A percentile compares a stretch with the other conserved stretches of the same genome.
Conservation (phyloP, 495 filamentous ascomycete species). For the Tirmania nivea region DNA sequence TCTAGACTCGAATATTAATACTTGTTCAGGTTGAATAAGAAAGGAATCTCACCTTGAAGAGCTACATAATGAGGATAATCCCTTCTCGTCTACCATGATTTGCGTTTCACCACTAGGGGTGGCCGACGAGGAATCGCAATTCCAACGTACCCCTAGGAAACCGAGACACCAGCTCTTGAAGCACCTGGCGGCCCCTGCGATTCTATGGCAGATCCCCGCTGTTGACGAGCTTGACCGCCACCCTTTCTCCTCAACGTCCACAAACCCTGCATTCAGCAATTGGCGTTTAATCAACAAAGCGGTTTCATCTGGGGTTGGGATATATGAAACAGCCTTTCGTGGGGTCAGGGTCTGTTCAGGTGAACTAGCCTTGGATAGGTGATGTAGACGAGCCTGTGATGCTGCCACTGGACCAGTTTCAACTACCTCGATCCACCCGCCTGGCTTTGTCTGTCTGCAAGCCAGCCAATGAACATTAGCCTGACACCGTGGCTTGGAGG, state of each 20-base stretch:
- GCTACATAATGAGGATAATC: not conserved
- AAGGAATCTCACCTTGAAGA: not conserved
- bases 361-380: not conserved
- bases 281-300: slow-evolving; percentile 18
- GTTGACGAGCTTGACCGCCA: slow-evolving; percentile 6
- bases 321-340: not conserved
- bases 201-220: slow-evolving; percentile 13
- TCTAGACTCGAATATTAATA: not conserved
- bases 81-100: not conserved
- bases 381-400: not conserved
- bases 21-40: not conserved
- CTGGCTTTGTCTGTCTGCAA: slow-evolving; percentile 16
- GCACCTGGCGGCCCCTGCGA: slow-evolving; percentile 14
- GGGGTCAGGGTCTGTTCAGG: not conserved
- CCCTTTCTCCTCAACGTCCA: slow-evolving; percentile 17
- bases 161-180: not conserved
- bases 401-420: slow-evolving; percentile 14
- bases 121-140: not conserved
- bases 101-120: not conserved
- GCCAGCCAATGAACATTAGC: no score
- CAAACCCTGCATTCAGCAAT: slow-evolving; percentile 15
- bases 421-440: slow-evolving; percentile 18
- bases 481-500: not conserved
- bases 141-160: not conserved
- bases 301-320: slow-evolving; percentile 13